Base-by-base conservation (phyloP, 495 filamentous ascomycete genomes). In the Trichocladium antarcticum region DNA sequence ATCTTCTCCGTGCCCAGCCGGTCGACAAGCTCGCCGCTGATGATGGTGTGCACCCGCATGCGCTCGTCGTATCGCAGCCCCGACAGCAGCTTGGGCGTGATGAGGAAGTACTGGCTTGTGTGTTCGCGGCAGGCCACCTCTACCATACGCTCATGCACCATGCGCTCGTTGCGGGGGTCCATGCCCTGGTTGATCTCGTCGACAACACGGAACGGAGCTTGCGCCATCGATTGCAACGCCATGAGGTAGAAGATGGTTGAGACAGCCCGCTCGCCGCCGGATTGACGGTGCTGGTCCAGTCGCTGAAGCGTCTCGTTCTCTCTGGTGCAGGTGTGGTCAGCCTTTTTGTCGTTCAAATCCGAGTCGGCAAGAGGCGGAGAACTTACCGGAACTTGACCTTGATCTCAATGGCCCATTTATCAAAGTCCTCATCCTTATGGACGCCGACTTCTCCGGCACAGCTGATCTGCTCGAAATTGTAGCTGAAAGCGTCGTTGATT, bases 121-220 rank as follows among this genome's bases (percentile, higher is more conserved):
- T 80, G 73, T 61, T 84, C 78, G 55, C 74, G 72, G 55, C 89
- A 95, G 37, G 89, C 89, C 61, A 94, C 92, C 60, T 89, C 87
- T 1, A 96, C 89, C 82, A 99, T 87, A 44, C 93, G 83, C 58
- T 87, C 86, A 67, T 99, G 92, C 11, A 97, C 93, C 76, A 96
- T 89, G 37, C 92, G 81, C 69, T 98, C 92, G 67, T 98, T 98
- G 37, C 93, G 80, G 19, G 93, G 90, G 67, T 98, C 92, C 92
- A 98, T 98, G 51, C 92, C 92, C 70, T 98, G 92, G 58, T 98
- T 98, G 70, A 98, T 98, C 68, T 98, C 92, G 68, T 98, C 92
- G 46, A 99, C 92, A 35, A 97, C 92, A 45, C 92, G 89, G 81
- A 99, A 99, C n/a, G 92, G 92, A 2, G 87, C 85, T 54, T 87